Evolutionary conservation across 371 early-diverging fungal genomes (phyloP).

Genomic region (Mucor irregularis): DNA sequence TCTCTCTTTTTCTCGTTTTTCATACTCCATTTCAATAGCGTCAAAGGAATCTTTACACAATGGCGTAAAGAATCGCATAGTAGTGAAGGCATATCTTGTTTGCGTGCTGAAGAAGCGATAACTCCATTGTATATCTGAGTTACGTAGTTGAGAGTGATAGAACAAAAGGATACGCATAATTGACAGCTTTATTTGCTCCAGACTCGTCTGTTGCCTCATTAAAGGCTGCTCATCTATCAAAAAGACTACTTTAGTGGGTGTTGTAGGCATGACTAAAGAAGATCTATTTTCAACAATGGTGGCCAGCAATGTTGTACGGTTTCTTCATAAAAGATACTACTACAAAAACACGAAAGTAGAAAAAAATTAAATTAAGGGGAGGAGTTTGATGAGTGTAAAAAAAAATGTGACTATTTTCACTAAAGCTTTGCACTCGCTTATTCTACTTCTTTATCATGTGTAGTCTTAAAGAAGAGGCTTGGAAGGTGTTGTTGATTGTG

Average conservation of each 20-base stretch:
- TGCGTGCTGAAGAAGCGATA: slow-evolving; percentile 22
- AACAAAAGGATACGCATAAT: slow-evolving; percentile 18
- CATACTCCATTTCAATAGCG: slow-evolving; percentile 6
- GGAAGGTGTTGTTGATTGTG: too few relatives aligned
- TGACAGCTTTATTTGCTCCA: slow-evolving; percentile 8
- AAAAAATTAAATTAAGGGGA: too few relatives aligned
- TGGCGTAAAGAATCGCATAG: slow-evolving; percentile 13
- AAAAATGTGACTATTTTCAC: too few relatives aligned
- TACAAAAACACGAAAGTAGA: too few relatives aligned
- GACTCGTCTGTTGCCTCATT: not conserved
- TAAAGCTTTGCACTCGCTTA: too few relatives aligned
- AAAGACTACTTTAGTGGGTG: slow-evolving; percentile 16
- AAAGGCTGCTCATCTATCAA: slow-evolving; percentile 21
- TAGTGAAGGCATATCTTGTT: not conserved
- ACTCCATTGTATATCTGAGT: slow-evolving; percentile 8
- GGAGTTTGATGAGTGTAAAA: too few relatives aligned
- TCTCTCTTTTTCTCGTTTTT: slow-evolving; percentile 5
- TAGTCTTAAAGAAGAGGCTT: too few relatives aligned
- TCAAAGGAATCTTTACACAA: slow-evolving; percentile 6
- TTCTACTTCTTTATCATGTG: too few relatives aligned
- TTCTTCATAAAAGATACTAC: too few relatives aligned
- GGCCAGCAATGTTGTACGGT: too few relatives aligned
- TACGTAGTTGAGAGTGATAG: not conserved
- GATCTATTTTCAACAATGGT: not conserved
- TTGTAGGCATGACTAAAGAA: slow-evolving; percentile 1